Base-by-base conservation (phyloP, 2,329 filamentous ascomycete species). In the Chaetomium strumarium region DNA sequence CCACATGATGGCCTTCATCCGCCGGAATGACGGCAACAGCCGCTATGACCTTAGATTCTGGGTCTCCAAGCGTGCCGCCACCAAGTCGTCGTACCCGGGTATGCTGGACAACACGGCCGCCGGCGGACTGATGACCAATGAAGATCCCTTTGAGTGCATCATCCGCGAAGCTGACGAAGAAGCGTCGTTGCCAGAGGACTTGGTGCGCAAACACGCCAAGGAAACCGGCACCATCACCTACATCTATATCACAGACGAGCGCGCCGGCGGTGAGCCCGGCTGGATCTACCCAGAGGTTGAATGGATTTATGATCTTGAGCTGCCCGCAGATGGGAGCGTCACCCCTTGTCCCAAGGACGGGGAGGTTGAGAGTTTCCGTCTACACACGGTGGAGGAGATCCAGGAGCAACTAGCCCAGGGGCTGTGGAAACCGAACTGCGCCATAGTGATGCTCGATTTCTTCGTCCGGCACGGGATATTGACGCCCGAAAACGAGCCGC, bases 61-160 rank as follows among this genome's bases (percentile, higher is more conserved):
- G 92, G 81, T 95, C 1, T 88, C 93, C 3, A 79, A 84, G 42
- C 79, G 93, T 10, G 81, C 90, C 12, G 75, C 75, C 46, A 80
- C 75, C 53, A 99, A 97, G 74, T 82, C 88, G 60, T 96, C 90
- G 0, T 99, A 92, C 65, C 85, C 86, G 0, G 80, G 86, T n/a
- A 91, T 96, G 79, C 75, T 99, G 59, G 93, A 99, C 69, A 99
- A 97, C 68, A 90, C 90, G 1, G 93, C 95, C 7, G 93, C 91
- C 0, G 80, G 80, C n/a, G 80, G 90, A 0, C 84, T 97, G 60
- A 84, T 86, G 67, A 88, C 88, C 0, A 86, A 85, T 13, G 91
- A 96, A 67, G 77, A 77, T 19, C 86, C 88, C 0, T 85, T 90
- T 45, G 90, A 92, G 65, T 90, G 86, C 66, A 72, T 96, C 48